phyloP scores from a whole-genome alignment of 441 rosid species.

The Populus hybrid region DNA sequence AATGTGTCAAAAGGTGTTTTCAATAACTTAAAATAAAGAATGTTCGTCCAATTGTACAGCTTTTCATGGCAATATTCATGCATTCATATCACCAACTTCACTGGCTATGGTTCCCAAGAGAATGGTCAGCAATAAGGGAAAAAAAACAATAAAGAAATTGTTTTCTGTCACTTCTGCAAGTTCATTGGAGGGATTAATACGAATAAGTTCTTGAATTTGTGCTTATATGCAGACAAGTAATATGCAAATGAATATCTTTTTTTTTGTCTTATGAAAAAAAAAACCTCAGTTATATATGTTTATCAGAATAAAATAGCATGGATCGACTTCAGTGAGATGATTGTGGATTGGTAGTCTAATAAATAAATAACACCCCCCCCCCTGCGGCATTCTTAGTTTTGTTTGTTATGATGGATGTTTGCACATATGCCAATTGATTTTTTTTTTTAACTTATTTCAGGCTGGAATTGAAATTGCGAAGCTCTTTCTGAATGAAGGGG shows the following conservation, averaged over 20 bases:
- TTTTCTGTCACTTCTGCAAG: neutral
- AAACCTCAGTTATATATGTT: neutral
- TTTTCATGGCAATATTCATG: neutral
- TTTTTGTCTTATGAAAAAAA: neutral
- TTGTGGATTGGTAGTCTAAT: too few relatives aligned
- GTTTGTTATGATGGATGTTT: too few relatives aligned
- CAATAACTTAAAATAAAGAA: neutral
- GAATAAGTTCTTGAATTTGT: neutral
- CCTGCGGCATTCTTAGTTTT: too few relatives aligned
- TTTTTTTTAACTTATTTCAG: constrained; percentile 40
- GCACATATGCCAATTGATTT: too few relatives aligned
- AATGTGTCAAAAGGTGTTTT: neutral
- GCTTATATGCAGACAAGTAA: neutral
- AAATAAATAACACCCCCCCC: too few relatives aligned
- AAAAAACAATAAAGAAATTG: too few relatives aligned
- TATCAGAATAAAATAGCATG: neutral
- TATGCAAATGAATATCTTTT: neutral
- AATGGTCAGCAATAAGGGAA: neutral
- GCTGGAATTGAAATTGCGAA: constrained; percentile 95
- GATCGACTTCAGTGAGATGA: neutral
- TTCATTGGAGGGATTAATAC: neutral
- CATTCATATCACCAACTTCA: neutral
- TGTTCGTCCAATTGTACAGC: neutral
- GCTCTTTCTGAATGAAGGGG: constrained; percentile 82
- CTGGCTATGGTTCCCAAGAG: neutral